These are phyloP conservation scores for Calonectria honghensis DNA, from an alignment of 2,329 filamentous ascomycete genomes.

Conservation along the genomic window DNA sequence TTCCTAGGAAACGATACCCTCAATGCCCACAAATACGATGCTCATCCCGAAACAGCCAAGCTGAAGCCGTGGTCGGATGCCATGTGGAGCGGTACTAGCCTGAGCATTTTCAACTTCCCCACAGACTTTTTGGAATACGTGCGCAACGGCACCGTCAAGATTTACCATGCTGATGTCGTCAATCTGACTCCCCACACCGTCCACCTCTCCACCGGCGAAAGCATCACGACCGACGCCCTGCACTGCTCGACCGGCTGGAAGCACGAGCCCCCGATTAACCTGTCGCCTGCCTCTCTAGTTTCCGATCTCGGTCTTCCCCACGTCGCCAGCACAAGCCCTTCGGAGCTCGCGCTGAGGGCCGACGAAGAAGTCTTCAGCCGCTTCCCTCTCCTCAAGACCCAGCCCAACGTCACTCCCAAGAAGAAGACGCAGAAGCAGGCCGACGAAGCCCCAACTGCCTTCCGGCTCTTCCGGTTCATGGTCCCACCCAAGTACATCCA, in stretches of 20 bases:
- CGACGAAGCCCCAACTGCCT: neutral
- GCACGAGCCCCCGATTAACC: neutral
- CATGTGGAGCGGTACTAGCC: neutral
- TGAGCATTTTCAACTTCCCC: constrained; percentile 1
- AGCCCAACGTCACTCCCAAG: neutral
- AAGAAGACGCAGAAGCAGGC: neutral
- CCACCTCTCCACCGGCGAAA: neutral
- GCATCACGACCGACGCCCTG: neutral
- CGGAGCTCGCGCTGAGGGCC: neutral
- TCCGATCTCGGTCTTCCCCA: constrained; percentile 2
- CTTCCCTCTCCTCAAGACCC: constrained; percentile 1
- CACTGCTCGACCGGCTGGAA: constrained; percentile 11
- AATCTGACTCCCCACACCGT: neutral
- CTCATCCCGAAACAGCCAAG: constrained; percentile 2
- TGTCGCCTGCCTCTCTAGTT: neutral
- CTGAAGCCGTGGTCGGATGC: neutral
- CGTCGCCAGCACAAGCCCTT: neutral
- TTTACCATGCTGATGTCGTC: neutral
- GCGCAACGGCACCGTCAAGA: neutral
- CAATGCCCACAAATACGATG: neutral
- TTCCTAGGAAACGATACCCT: neutral
- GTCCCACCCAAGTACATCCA: constrained; percentile 13
- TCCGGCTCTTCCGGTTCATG: constrained; percentile 1
- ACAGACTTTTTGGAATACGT: neutral
- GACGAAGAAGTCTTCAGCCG: neutral